Evolutionary conservation across 2,329 filamentous ascomycete species (phyloP).

Genomic region (Fonsecaea erecta): DNA sequence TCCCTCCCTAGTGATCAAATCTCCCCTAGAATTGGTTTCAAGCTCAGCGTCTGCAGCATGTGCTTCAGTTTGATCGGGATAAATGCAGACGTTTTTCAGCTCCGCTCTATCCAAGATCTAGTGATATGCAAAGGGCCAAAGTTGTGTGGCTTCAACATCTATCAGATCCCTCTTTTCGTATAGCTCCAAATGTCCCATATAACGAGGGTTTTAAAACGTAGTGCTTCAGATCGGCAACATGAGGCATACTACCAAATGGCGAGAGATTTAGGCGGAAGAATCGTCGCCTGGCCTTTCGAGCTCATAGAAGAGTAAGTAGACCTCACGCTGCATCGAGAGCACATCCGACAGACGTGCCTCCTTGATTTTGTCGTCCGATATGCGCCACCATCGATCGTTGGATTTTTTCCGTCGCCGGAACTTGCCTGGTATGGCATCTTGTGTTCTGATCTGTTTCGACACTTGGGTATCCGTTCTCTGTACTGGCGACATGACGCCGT

Average conservation of each 20-base stretch:
- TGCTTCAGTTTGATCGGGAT: not conserved
- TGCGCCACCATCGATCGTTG: slow-evolving; percentile 90
- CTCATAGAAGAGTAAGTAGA: slow-evolving; percentile 96
- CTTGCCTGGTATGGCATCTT: slow-evolving; percentile 38
- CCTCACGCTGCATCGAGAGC: slow-evolving; percentile 89
- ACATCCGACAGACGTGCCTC: slow-evolving; percentile 93
- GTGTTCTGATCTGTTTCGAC: slow-evolving; percentile 35
- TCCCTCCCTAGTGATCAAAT: not conserved
- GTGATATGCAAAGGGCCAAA: not conserved
- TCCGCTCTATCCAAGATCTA: slow-evolving; percentile 1
- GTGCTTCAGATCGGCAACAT: not conserved
- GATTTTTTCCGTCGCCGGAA: slow-evolving; percentile 63
- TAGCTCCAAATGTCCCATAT: not conserved
- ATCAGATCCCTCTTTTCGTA: not conserved
- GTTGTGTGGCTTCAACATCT: not conserved
- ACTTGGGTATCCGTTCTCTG: slow-evolving; percentile 32
- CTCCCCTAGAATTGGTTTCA: not conserved
- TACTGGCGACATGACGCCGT: slow-evolving; percentile 15
- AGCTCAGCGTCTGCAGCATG: not conserved
- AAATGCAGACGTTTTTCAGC: not conserved
- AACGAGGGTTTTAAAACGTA: not conserved
- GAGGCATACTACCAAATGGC: not conserved
- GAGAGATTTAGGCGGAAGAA: slow-evolving; percentile 12
- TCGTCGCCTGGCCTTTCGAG: slow-evolving; percentile 61
- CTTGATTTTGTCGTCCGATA: slow-evolving; percentile 95